Base-by-base conservation (phyloP, 2,329 filamentous ascomycete species). In the Fusarium anthophilum region DNA sequence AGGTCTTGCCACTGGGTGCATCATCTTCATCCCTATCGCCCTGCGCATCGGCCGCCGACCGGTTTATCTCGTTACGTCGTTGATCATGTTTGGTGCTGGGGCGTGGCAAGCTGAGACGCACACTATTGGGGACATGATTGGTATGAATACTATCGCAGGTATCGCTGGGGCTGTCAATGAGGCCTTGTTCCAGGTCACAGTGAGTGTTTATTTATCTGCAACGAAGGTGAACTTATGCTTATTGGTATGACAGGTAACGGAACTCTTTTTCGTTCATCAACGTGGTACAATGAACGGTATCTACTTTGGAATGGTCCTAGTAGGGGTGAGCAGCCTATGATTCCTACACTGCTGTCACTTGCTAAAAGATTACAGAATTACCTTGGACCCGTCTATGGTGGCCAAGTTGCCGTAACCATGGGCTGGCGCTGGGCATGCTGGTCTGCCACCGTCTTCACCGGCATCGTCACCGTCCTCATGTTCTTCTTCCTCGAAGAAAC, bases 361-460 rank as follows among this genome's bases (percentile, higher is more conserved):
- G 1, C 57, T 69, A 10, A 61, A 30, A 8, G 0, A 35, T 2
- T 1, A 0, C 7, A 75, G 73, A 75, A 75, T 24, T 76, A 75
- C 6, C 57, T 76, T 0, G 73, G 73, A 5, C 72, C 72, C 5
- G 72, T 76, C 5, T 70, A 66, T 1, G 73, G 72, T 0, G 73
- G 73, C 1, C 39, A 76, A 15, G 61, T 66, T 1, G 66, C 70
- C 2, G 61, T 73, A 8, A 47, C 60, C 0, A 71, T 75, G 50
- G 78, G 78, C 0, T 82, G 79, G 80, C 77, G 79, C 1, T 80
- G 79, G 78, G 85, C 89, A 8, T 85, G 87, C 62, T 81, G 78
- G 65, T 82, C 76, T 43, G 72, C 69, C 41, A 59, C 63, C 7
- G 72, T 80, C 3, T 69, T 78, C 8, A 74, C 77, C 6, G 73